Percentiles rank a stretch among this genome's conserved stretches.
phyloP scores from a whole-genome alignment of 2,329 filamentous ascomycete species.

The Alternaria panax region DNA sequence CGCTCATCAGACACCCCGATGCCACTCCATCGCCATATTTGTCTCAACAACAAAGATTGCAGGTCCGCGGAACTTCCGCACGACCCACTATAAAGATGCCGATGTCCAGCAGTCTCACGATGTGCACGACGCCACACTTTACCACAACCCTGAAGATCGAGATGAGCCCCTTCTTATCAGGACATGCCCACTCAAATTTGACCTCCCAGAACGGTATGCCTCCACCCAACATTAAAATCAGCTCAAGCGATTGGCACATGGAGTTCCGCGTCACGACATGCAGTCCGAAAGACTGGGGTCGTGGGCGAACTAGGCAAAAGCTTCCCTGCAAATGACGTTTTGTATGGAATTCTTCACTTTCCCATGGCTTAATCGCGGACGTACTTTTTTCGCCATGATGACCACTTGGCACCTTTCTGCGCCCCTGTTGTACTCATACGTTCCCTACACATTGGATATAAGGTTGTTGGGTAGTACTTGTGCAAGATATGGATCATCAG shows the following conservation, averaged over 20 bases:
- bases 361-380: conserved; percentile 16
- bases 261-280: not conserved
- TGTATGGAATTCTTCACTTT: conserved; percentile 33
- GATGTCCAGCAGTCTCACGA: conserved; percentile 11
- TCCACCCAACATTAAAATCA: conserved; percentile 7
- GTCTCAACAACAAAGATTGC: not conserved
- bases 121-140: conserved; percentile 10
- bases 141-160: conserved; percentile 8
- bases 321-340: conserved; percentile 29
- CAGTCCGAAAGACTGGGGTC: conserved; percentile 4
- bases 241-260: conserved; percentile 3
- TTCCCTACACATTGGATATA: not conserved
- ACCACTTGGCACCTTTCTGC: not conserved
- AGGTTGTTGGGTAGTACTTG: not conserved
- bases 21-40: not conserved
- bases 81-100: conserved; percentile 5
- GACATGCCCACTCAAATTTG: not conserved
- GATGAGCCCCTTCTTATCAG: conserved; percentile 9
- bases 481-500: not conserved
- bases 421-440: conserved; percentile 1
- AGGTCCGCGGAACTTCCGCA: not conserved
- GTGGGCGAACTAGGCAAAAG: conserved; percentile 19
- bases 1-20: not conserved
- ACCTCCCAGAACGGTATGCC: not conserved
- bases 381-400: conserved; percentile 5